These are phyloP conservation scores for Sporothrix sp. DNA, from an alignment of 2,329 filamentous ascomycete species.

Conservation along the genomic window DNA sequence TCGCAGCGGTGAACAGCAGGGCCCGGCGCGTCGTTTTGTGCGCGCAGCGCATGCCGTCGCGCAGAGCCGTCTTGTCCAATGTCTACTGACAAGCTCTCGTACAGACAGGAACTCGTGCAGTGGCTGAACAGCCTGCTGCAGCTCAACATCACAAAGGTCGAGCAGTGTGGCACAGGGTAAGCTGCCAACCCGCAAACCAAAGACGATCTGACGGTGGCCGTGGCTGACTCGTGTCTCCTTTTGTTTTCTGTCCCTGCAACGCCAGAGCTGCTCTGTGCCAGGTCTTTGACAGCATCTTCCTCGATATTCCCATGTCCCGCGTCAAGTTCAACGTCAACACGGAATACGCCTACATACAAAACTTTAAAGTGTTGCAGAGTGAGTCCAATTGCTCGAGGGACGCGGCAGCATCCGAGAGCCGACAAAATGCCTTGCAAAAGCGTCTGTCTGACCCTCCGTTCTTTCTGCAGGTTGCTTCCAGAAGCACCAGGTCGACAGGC, in stretches of 20 bases:
- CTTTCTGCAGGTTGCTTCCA: constrained; percentile 60
- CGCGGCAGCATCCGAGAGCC: too few relatives aligned
- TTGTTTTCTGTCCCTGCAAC: not conserved
- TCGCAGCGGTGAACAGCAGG: not conserved
- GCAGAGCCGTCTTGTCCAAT: not conserved
- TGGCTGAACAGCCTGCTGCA: constrained; percentile 98
- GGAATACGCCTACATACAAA: constrained; percentile 95
- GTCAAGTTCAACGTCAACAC: constrained; percentile 98
- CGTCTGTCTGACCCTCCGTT: not conserved
- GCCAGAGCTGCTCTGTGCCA: constrained; percentile 90
- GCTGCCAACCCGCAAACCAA: not conserved
- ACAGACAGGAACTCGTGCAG: constrained; percentile 86
- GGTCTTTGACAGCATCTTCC: constrained; percentile 96
- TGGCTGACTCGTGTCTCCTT: constrained; percentile 26
- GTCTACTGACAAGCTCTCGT: not conserved
- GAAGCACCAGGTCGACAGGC: constrained; percentile 80
- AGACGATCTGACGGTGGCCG: not conserved
- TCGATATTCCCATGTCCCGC: constrained; percentile 85
- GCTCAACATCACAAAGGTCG: constrained; percentile 96
- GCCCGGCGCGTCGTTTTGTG: not conserved
- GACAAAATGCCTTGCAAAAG: too few relatives aligned
- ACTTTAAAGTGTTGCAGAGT: constrained; percentile 98
- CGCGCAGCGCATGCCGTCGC: not conserved
- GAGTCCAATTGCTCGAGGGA: too few relatives aligned
- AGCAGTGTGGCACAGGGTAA: constrained; percentile 38